Base-by-base conservation (phyloP, 1,284 basidiomycete species). In the Moniliella sp. region DNA sequence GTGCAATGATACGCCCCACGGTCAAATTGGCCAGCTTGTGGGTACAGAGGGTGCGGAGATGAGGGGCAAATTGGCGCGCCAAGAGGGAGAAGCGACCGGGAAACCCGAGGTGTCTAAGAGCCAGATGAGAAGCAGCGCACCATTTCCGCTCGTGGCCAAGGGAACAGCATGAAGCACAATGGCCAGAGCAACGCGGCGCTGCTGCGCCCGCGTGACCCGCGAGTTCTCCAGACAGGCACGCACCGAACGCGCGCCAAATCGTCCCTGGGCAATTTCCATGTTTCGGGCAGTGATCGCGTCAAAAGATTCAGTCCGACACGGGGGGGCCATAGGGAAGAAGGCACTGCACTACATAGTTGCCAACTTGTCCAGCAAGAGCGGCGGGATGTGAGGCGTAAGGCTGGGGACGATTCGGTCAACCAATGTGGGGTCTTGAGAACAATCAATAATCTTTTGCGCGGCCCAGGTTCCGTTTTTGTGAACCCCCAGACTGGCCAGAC, bases 391-490 rank as follows among this genome's bases (percentile, higher is more conserved):
- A 0, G 91, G 75, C 32, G 79, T 68, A 39, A 99, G 63, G 58
- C 91, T 78, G 56, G 78, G 73, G 27, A 77, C 74, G 50, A 99
- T 75, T 21, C 93, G 63, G 2, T 67, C 68, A 35, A 83, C 70
- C 61, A 97, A 91, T 40, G 91, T 83, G 4, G 77, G 74, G n/a
- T 71, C 75, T 34, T 74, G 71, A 27, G 86, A 78, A 31, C 45
- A 46, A 64, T 94, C 86, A 45, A 97, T 94, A 56, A 94, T 88
- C 69, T 61, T 55, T 63, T 97, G 91, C 2, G 86, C 88, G 1
- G 91, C 88, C 91, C 91, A 97, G 0, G 91, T 99, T 25, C 91
- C 91, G 50, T 97, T 97, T 67, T 97, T 97, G 68, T 99, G 91
- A 32, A 88, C 84, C 30, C 91, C 91, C 45, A 94, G 91, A 71